Conservation (phyloP, 2,329 filamentous ascomycete species). For the Penicillium sp. region DNA sequence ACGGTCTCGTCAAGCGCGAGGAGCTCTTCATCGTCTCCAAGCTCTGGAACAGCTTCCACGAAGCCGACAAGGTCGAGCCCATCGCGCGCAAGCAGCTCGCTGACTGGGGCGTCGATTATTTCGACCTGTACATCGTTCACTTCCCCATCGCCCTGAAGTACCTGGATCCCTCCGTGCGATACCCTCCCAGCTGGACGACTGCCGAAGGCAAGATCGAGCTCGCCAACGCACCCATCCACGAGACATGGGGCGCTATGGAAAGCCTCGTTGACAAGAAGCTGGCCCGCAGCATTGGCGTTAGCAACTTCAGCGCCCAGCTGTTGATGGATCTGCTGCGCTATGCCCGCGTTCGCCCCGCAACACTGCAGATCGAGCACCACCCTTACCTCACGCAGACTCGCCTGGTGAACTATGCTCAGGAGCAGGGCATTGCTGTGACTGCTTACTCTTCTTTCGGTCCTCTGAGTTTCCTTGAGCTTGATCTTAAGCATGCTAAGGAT, state of each 20-base stretch:
- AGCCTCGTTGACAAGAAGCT: slow-evolving; percentile 68
- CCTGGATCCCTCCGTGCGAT: slow-evolving; percentile 75
- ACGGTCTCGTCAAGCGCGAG: slow-evolving; percentile 77
- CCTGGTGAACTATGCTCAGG: slow-evolving; percentile 69
- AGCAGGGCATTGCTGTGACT: slow-evolving; percentile 71
- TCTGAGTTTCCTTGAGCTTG: slow-evolving; percentile 74
- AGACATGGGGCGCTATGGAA: slow-evolving; percentile 85
- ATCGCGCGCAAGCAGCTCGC: slow-evolving; percentile 75
- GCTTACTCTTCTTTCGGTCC: slow-evolving; percentile 85
- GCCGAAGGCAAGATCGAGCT: slow-evolving; percentile 65
- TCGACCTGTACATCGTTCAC: slow-evolving; percentile 87
- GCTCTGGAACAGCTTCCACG: slow-evolving; percentile 92
- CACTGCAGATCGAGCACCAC: slow-evolving; percentile 88
- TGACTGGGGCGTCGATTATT: slow-evolving; percentile 85
- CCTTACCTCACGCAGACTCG: slow-evolving; percentile 78
- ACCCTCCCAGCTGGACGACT: slow-evolving; percentile 74
- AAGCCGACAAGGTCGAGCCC: slow-evolving; percentile 72
- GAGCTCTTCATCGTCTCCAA: slow-evolving; percentile 93
- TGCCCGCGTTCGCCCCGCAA: slow-evolving; percentile 71
- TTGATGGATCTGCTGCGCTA: slow-evolving; percentile 79
- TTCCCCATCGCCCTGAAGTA: slow-evolving; percentile 86
- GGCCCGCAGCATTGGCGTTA: slow-evolving; percentile 73
- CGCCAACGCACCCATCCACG: slow-evolving; percentile 71
- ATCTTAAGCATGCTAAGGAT: slow-evolving; percentile 67
- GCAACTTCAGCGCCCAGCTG: slow-evolving; percentile 78